These are phyloP conservation scores for Diversispora eburnea DNA, from an alignment of 192 early-diverging fungal species.

Conservation along the genomic window DNA sequence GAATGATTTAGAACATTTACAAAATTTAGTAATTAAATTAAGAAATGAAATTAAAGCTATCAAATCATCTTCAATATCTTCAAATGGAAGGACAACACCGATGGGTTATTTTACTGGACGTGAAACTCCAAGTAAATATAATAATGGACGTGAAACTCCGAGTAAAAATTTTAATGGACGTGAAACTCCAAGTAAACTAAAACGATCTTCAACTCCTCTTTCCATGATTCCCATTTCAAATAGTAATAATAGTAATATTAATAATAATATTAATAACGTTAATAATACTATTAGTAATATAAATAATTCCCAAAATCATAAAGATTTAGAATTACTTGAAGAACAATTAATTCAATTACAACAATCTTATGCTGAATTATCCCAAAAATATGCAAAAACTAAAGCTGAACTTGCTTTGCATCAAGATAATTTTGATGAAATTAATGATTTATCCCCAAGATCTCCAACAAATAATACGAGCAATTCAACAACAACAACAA, in stretches of 20 bases:
- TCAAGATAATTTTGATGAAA: too few relatives aligned
- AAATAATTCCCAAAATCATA: conserved; percentile 23
- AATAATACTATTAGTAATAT: conserved; percentile 26
- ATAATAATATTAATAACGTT: background rate
- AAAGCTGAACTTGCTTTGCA: too few relatives aligned
- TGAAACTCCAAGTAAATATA: conserved; percentile 32
- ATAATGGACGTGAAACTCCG: background rate
- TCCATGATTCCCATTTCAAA: too few relatives aligned
- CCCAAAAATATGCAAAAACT: too few relatives aligned
- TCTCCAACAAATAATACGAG: too few relatives aligned
- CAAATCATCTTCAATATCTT: conserved; percentile 27
- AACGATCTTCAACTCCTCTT: background rate
- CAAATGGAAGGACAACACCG: background rate
- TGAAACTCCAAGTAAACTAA: background rate
- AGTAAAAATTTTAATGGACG: background rate
- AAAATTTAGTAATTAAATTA: conserved; percentile 59
- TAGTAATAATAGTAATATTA: too few relatives aligned
- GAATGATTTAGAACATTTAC: conserved; percentile 61
- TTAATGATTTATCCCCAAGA: too few relatives aligned
- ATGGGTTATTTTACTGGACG: background rate
- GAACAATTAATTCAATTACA: conserved; percentile 43
- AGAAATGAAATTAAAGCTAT: conserved; percentile 52
- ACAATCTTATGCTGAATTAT: background rate
- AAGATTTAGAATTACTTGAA: conserved; percentile 40
- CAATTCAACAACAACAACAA: too few relatives aligned